These are phyloP conservation scores for Chytriomyces sp. DNA, from an alignment of 192 early-diverging fungal species.

Conservation along the genomic window DNA sequence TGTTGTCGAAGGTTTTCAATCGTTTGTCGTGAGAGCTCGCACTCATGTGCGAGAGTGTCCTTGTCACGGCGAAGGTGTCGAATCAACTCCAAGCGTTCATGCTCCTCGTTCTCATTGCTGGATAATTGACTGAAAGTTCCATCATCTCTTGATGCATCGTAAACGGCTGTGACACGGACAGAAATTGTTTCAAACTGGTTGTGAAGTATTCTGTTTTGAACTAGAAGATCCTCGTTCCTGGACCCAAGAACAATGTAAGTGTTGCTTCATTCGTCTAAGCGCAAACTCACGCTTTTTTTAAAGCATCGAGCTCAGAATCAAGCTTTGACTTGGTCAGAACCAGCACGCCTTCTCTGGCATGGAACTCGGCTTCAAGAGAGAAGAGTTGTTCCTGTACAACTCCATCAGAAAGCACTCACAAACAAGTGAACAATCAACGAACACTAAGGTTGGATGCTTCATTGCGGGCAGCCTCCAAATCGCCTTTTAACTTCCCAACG, in stretches of 20 bases:
- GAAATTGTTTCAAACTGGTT: constrained; percentile 63
- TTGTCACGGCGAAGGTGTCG: constrained; percentile 73
- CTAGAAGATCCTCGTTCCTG: constrained; percentile 55
- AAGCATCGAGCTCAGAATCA: constrained; percentile 44
- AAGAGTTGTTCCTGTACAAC: constrained; percentile 8
- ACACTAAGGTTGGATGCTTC: constrained; percentile 13
- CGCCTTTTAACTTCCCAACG: not conserved
- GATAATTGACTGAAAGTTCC: not conserved
- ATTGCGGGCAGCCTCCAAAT: constrained; percentile 3
- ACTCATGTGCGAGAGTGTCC: constrained; percentile 67
- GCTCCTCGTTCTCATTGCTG: not conserved
- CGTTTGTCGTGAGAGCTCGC: constrained; percentile 71
- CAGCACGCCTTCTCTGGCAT: constrained; percentile 47
- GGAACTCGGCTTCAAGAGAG: constrained; percentile 50
- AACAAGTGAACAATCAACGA: not conserved
- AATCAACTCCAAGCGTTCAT: constrained; percentile 53
- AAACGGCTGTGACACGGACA: constrained; percentile 14
- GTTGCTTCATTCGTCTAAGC: not conserved
- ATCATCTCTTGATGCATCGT: too few relatives aligned
- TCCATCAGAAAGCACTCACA: not conserved
- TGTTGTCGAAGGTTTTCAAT: constrained; percentile 65
- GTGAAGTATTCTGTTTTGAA: constrained; percentile 75
- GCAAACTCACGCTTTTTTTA: constrained; percentile 36
- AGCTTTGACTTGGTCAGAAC: constrained; percentile 47
- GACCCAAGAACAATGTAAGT: not conserved